Evolutionary conservation across 257 asterid species (phyloP), one percentile per base, ranked within the genome.

Genomic region (Solanum piurae): DNA sequence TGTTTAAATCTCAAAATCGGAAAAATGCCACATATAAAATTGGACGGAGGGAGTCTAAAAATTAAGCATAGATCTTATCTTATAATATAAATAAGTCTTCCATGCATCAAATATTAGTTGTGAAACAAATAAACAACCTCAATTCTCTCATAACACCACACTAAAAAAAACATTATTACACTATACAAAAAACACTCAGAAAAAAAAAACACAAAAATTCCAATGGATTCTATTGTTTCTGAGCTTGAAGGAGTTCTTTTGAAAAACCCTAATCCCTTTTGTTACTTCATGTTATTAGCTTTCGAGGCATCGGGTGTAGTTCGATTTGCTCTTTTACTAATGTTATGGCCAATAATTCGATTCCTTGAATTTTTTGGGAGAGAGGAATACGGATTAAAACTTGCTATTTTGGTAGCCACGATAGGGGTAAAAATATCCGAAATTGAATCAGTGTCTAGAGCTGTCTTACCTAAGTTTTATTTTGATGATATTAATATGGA

Each of bases 161-260:
- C 94, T 94, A 75, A 87, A 92, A 89, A 38, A 37, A 3, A 23
- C 83, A 29, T 38, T 76, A 29, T 38, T 76, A 12, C 83, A 40
- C 98, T 89, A 91, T 91, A 95, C 68, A 88, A 89, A 90, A 73
- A 21, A 84, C 88, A n/a, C 5, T 58, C 6, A 4, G 1, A 58
- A 83, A 46, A 52, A 79, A 49, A 79, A 49, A 55, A 4, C 13
- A 83, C 7, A 83, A 83, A 68, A 58, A 6, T 18, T 55, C 64
- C 58, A 69, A 92, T 93, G 97, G 92, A 91, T 72, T 91, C 94
- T 31, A 90, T 92, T 58, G 91, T 95, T 68, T 92, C 94, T 0
- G 98, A 94, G 87, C 87, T 97, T 1, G 98, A 95, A 92, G 98
- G 99, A 23, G 90, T 93, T 55, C 98, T 97, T 71, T 86, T 94